Evolutionary conservation across 2,329 filamentous ascomycete genomes (phyloP).

Genomic region (Diaporthe aspalathi): DNA sequence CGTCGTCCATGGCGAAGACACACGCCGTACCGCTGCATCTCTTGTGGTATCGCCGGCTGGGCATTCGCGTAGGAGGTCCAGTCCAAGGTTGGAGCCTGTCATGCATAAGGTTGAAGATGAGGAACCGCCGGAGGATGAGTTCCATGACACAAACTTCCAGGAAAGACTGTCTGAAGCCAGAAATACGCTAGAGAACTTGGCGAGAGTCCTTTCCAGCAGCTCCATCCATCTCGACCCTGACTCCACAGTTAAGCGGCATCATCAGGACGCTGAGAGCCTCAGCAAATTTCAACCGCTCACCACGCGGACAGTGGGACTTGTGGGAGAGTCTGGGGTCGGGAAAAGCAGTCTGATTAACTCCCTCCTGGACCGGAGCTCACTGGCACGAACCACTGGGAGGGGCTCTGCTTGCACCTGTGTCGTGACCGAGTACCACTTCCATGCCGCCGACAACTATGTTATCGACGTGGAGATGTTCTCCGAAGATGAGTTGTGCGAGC

Average conservation of each 20-base stretch:
- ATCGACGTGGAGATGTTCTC: conserved; percentile 51
- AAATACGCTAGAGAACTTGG: conserved; percentile 47
- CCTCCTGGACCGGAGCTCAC: conserved; percentile 53
- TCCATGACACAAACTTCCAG: conserved; percentile 52
- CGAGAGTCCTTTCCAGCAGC: conserved; percentile 49
- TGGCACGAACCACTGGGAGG: conserved; percentile 57
- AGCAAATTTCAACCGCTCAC: conserved; percentile 52
- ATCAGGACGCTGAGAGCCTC: conserved; percentile 48
- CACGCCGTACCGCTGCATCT: too few relatives aligned
- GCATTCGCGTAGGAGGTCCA: neutral
- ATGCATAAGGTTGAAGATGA: neutral
- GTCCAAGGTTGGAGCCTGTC: neutral
- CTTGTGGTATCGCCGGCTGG: too few relatives aligned
- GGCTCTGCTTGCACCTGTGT: conserved; percentile 61
- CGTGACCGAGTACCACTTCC: conserved; percentile 59
- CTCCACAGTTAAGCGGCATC: conserved; percentile 53
- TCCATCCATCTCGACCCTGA: conserved; percentile 50
- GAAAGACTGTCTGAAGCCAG: conserved; percentile 49
- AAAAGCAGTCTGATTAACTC: conserved; percentile 64
- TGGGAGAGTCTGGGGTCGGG: conserved; percentile 61
- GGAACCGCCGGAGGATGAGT: conserved; percentile 44
- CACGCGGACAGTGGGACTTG: conserved; percentile 57
- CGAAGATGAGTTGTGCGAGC: conserved; percentile 47
- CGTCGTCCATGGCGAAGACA: neutral
- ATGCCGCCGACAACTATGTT: conserved; percentile 47